These are phyloP conservation scores for Yamadazyma ubonensis DNA, from an alignment of 805 yeast species.

Conservation along the genomic window DNA sequence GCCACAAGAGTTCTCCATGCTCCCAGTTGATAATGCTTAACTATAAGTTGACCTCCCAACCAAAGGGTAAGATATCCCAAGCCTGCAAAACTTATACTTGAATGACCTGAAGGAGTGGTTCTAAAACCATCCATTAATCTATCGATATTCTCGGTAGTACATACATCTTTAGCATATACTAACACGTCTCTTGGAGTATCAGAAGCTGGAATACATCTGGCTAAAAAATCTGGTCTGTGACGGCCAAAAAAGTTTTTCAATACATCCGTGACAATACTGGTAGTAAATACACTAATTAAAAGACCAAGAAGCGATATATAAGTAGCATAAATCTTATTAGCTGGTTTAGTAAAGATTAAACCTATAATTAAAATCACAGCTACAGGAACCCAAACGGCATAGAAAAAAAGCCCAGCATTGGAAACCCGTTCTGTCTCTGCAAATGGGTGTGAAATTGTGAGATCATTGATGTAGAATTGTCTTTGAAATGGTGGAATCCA, in stretches of 20 bases:
- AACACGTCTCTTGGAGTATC: constrained; percentile 55
- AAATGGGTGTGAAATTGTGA: constrained; percentile 77
- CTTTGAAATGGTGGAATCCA: constrained; percentile 64
- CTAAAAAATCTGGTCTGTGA: constrained; percentile 88
- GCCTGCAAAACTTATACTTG: constrained; percentile 68
- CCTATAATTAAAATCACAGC: constrained; percentile 33
- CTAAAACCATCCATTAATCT: constrained; percentile 68
- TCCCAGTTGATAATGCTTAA: constrained; percentile 48
- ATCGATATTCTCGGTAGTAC: constrained; percentile 50
- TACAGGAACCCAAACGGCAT: constrained; percentile 53
- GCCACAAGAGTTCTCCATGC: constrained; percentile 62
- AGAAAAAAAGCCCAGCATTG: constrained; percentile 50
- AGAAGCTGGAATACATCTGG: constrained; percentile 71
- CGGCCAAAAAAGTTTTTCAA: constrained; percentile 85
- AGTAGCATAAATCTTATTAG: constrained; percentile 56
- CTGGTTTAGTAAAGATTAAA: constrained; percentile 46
- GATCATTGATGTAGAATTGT: constrained; percentile 73
- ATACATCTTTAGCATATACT: constrained; percentile 62
- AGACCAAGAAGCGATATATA: constrained; percentile 70
- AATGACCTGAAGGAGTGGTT: constrained; percentile 82
- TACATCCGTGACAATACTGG: constrained; percentile 66
- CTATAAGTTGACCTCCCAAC: constrained; percentile 62
- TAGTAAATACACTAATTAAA: constrained; percentile 54
- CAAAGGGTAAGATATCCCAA: constrained; percentile 62
- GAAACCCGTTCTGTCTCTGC: constrained; percentile 74